Base-by-base conservation (phyloP, 2,329 filamentous ascomycete genomes). In the Neofusicoccum umdonicola region DNA sequence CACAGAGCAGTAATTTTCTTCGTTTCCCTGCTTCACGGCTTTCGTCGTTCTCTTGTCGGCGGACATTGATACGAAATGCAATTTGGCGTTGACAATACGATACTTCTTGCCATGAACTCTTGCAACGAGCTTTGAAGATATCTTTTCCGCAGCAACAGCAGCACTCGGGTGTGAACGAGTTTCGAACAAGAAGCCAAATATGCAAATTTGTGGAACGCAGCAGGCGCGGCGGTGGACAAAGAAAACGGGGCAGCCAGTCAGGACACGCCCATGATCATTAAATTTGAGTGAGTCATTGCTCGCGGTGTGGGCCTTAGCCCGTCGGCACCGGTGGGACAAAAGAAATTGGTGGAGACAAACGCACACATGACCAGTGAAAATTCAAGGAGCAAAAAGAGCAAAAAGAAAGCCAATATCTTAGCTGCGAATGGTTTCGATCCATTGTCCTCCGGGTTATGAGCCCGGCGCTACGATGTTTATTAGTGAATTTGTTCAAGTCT, bases 401-500 rank as follows among this genome's bases (percentile, higher is more conserved):
- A 50, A 62, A 62, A 51, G 17, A 50, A 50, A 37, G 31, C 12
- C 31, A 11, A 51, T 22, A 17, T 39, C 42, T 31, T 62, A 62
- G 58, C 58, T 62, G 58, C 58, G 58, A 62, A 62, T 67, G 70
- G 70, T 72, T 72, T 72, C 70, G 70, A 72, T 72, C 70, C 70
- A 67, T 64, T 68, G 70, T 71, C 70, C 70, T 72, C 70, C 70
- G 70, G 70, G 70, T 72, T 72, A 72, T 72, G 70, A 72, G 70
- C 70, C 70, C 70, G 70, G 70, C 70, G 70, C 58, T 58, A 3
- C 19, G 11, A 17, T 34, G 39, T 9, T 58, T 35, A 15, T 58
- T 58, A 58, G 54, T 61, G 44, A 0, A 27, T 58, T 60, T 41
- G 44, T 48, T 61, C 9, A 3, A 19, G 3, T 27, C 7, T 7